Percentiles rank a stretch among this genome's conserved stretches.
phyloP scores from a whole-genome alignment of 352 stramenopile species.

The Phytophthora macrochlamydospora region DNA sequence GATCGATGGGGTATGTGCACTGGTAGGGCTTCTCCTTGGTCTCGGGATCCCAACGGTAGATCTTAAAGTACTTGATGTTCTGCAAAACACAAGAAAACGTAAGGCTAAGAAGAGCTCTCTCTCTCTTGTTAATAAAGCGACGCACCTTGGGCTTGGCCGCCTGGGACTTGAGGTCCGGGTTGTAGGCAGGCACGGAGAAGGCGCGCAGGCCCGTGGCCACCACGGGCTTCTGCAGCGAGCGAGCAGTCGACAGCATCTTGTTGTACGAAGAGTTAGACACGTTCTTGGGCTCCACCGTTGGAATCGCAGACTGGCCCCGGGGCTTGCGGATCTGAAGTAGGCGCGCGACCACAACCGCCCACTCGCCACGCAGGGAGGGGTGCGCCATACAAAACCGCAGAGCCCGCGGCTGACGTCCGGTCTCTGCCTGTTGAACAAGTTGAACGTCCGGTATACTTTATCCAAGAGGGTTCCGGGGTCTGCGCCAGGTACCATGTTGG shows the following conservation, averaged over 20 bases:
- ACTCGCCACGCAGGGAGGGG: conserved; percentile 7
- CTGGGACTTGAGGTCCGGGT: conserved; percentile 78
- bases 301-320: conserved; percentile 46
- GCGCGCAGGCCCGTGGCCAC: conserved; percentile 50
- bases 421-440: background rate
- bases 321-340: conserved; percentile 20
- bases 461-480: conserved; percentile 36
- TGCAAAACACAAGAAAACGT: conserved; percentile 26
- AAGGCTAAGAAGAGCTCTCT: too few relatives aligned
- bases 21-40: conserved; percentile 94
- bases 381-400: conserved; percentile 1
- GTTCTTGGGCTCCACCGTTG: conserved; percentile 19
- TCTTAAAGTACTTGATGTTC: conserved; percentile 99
- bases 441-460: too few relatives aligned
- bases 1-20: conserved; percentile 97
- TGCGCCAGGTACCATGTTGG: conserved; percentile 6
- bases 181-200: conserved; percentile 55
- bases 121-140: background rate
- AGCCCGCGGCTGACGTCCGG: background rate
- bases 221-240: conserved; percentile 41
- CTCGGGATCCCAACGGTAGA: conserved; percentile 99
- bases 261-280: conserved; percentile 12
- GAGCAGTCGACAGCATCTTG: conserved; percentile 39
- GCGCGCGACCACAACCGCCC: background rate
- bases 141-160: conserved; percentile 76